Evolutionary conservation across 2,329 filamentous ascomycete species (phyloP).

Genomic region (Claviceps sp.): DNA sequence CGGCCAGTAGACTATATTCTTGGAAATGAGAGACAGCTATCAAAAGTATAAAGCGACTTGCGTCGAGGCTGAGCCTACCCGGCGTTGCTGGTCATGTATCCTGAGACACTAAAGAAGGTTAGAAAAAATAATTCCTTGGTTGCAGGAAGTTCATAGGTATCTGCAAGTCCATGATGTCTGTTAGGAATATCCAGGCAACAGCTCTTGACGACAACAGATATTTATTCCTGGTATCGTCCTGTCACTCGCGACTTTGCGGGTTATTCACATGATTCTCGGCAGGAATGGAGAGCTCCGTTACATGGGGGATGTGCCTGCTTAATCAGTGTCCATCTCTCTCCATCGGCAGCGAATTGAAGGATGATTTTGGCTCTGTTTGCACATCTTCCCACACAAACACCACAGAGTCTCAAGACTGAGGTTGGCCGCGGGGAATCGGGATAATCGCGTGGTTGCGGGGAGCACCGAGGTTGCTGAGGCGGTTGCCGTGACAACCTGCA

Average conservation of each 20-base stretch:
- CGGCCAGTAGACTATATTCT: background rate
- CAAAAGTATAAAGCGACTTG: no score
- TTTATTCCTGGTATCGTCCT: no score
- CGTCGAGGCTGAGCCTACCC: no score
- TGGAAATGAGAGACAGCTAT: background rate
- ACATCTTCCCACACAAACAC: background rate
- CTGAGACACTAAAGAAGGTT: no score
- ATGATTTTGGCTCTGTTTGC: background rate
- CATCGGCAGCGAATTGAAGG: background rate
- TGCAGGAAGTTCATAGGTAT: no score
- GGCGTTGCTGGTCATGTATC: no score
- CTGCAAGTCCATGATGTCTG: no score
- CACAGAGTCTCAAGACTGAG: background rate
- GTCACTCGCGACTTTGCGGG: background rate
- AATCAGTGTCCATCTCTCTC: background rate
- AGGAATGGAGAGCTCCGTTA: background rate
- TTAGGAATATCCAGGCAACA: no score
- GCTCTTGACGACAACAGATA: no score
- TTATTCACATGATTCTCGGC: background rate
- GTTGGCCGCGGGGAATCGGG: background rate
- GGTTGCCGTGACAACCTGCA: constrained; percentile 6
- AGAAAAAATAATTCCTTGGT: no score
- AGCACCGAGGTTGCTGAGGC: background rate
- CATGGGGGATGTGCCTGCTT: background rate
- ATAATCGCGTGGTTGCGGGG: background rate